Base-by-base conservation (phyloP, 306 rosid species). In the Hippophae rhamnoides region DNA sequence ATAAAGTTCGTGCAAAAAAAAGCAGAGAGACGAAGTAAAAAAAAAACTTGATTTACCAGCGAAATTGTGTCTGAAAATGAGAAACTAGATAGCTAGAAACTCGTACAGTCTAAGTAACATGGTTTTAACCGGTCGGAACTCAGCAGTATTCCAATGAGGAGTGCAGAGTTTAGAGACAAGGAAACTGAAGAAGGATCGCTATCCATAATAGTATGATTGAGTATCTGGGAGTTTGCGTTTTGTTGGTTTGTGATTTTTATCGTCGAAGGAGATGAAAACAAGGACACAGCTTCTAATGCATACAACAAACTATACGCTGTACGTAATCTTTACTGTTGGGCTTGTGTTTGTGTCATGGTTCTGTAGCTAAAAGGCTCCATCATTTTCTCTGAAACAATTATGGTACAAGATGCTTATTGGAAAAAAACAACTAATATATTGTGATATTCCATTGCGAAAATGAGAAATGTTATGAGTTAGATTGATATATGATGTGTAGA, bases 31-130 rank as follows among this genome's bases (percentile, higher is more conserved):
- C 23, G 23, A 18, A 18, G 23, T 18, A 18, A 18, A 48, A 13
- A 48, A 12, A 69, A 67, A 87, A 92, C 89, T 79, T 78, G 81
- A 55, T 54, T 14, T 31, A 27, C 43, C 52, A 62, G 69, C 48
- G 12, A 56, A 58, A 3, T 58, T 66, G 27, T 40, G 63, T 59
- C 53, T 47, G 58, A 56, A 23, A 58, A 31, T 26, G 48, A 54
- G 63, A 27, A 47, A 57, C 69, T 79, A 77, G 61, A 74, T 42
- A 69, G 75, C 62, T 6, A 66, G 71, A 72, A 72, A 64, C 64
- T 40, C 73, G 75, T 43, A 65, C 25, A 68, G 52, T 47, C 8
- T 56, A 61, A 66, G 47, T 73, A 10, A 65, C 64, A 58, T 27
- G 52, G 72, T 62, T 3, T 40, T 51, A 7, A 48, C 52, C 14